Percentiles rank a stretch among this genome's conserved stretches.
phyloP scores from a whole-genome alignment of 2,329 filamentous ascomycete species.

The Paradendryphiella salina region DNA sequence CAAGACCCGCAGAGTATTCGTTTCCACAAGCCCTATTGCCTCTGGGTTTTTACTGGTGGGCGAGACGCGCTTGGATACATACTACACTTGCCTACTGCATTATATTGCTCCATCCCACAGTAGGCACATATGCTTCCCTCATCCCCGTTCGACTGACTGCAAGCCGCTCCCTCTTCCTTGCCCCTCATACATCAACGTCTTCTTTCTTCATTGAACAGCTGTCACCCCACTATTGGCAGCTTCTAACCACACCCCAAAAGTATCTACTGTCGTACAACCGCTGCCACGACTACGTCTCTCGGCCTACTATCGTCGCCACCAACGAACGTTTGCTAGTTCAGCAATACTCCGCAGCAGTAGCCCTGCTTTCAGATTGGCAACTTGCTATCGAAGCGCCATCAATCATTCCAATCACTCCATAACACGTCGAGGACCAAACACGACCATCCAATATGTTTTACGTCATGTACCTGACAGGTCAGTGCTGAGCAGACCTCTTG shows the following conservation, averaged over 20 bases:
- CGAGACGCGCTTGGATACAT: slow-evolving; percentile 47
- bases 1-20: slow-evolving; percentile 47
- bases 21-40: slow-evolving; percentile 45
- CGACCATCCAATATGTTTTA: slow-evolving; percentile 46
- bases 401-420: slow-evolving; percentile 32
- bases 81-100: slow-evolving; percentile 47
- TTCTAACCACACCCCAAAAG: slow-evolving; percentile 36
- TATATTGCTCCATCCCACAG: slow-evolving; percentile 49
- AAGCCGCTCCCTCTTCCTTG: slow-evolving; percentile 45
- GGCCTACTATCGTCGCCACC: slow-evolving; percentile 37
- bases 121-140: slow-evolving; percentile 42
- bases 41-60: slow-evolving; percentile 60
- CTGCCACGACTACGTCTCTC: slow-evolving; percentile 41
- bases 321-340: slow-evolving; percentile 43
- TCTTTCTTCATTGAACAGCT: slow-evolving; percentile 40
- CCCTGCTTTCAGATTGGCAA: slow-evolving; percentile 30
- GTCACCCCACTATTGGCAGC: slow-evolving; percentile 45
- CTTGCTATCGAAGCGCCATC: slow-evolving; percentile 31
- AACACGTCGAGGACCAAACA: slow-evolving; percentile 25
- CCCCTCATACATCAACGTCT: slow-evolving; percentile 39
- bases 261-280: slow-evolving; percentile 43
- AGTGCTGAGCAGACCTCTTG: slow-evolving; percentile 14
- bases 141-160: slow-evolving; percentile 43
- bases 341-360: slow-evolving; percentile 29
- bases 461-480: slow-evolving; percentile 52